Evolutionary conservation across 768 basidiomycete genomes (phyloP), one percentile per base, ranked within the genome.

Genomic region (Leccinellum rugosiceps): DNA sequence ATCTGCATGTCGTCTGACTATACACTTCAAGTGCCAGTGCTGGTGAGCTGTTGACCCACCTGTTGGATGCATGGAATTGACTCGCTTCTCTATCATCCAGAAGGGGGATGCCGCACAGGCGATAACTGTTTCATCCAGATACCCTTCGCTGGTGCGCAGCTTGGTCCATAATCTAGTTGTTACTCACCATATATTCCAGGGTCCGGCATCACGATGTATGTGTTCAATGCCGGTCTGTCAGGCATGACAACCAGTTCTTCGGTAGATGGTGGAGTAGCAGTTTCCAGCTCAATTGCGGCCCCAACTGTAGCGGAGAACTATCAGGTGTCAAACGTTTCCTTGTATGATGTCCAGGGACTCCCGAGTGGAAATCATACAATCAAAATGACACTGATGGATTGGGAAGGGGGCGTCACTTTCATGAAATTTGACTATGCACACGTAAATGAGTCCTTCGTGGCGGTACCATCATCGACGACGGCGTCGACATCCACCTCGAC

Each of bases 351-450:
- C 10, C 64, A 69, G 23, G 60, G 62, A 26, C 58, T 69, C 25
- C 23, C 41, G 2, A 55, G 43, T 2, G 59, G 59, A 31, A 62
- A 53, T 25, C 67, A 71, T 31, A 68, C 58, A 26, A 56, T 69
- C 43, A 38, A n/a, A 25, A 62, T 68, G 69, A 61, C 58, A 8
- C 14, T 70, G 4, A 30, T 68, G 41, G 47, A 71, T 44, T 71
- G 68, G 67, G 25, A 55, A 4, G 59, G 52, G 3, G 7, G 9
- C 2, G 13, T 14, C 17, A 67, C 63, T 21, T 65, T 58, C 26
- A 65, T 68, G 68, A 63, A 65, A 31, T 70, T 70, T 9, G 67
- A 68, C 32, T 68, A 70, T 48, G 68, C 68, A 52, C 43, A 51
- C 14, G 30, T 68, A 30, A 68, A 68, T n/a, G 66, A 68, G 53